Evolutionary conservation across 139 green algal genomes (phyloP), one percentile per base, ranked within the genome.

Genomic region (Haematococcus lacustris): DNA sequence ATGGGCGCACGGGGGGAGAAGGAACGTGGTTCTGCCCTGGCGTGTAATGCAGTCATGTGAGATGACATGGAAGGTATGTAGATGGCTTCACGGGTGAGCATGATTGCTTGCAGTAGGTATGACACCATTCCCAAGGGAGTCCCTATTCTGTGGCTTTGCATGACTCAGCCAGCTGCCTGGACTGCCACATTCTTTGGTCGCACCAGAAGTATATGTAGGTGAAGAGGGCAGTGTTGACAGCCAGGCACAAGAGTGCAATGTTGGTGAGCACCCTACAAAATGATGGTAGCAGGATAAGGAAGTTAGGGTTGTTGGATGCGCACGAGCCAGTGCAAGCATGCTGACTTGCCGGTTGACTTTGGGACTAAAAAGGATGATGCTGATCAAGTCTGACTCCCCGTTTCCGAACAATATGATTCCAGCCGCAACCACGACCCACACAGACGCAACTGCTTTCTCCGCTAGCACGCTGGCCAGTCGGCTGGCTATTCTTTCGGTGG

Each of bases 171-270:
- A n/a, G n/a, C n/a, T n/a, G n/a, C n/a, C n/a, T n/a, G n/a, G n/a
- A n/a, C n/a, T n/a, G n/a, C n/a, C n/a, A n/a, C n/a, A n/a, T n/a
- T n/a, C n/a, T n/a, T n/a, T n/a, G n/a, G 47, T 37, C 53, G 32
- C 17, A 63, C 53, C 63, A 69, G 17, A 69, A 30, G 35, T 69
- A 69, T 13, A 51, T 38, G 63, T 69, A 69, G 32, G 51, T 39
- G 63, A 69, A 69, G 3, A 69, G 63, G 26, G 35, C 63, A 21
- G 35, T 37, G 51, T 69, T 69, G 13, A 69, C 38, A 34, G 4
- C 34, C 21, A 40, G 2, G 63, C 51, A 51, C 2, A 69, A 37
- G 6, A 69, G 35, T 4, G 30, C 63, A 30, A 69, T 47, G 34
- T 50, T 39, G 17, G 51, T 51, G 63, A 69, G 32, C 3, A 69